phyloP scores from a whole-genome alignment of 2,329 filamentous ascomycete species.

The Colletotrichum costaricense region DNA sequence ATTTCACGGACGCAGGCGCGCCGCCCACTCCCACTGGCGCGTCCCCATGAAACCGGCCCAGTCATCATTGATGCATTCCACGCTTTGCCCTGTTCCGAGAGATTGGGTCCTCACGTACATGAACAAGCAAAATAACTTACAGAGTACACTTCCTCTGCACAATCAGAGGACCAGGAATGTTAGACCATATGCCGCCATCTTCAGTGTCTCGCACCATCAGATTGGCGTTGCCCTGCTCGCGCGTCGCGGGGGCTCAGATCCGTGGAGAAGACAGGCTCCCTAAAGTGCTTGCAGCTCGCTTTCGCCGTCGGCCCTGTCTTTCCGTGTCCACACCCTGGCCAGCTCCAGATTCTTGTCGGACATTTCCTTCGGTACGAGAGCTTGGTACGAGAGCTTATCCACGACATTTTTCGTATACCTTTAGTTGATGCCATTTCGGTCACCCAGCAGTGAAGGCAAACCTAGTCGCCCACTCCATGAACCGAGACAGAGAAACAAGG shows the following conservation, averaged over 20 bases:
- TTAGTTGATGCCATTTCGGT: background rate
- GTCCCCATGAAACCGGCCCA: background rate
- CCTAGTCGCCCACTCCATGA: background rate
- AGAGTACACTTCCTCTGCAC: too few species aligned
- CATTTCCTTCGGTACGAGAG: background rate
- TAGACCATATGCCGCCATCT: background rate
- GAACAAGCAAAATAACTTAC: too few species aligned
- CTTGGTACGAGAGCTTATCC: background rate
- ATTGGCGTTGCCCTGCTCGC: conserved; percentile 2
- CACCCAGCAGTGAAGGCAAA: background rate
- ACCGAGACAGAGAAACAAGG: background rate
- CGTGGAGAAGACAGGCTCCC: conserved; percentile 13
- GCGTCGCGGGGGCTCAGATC: background rate
- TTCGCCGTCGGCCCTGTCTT: conserved; percentile 4
- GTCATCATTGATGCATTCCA: background rate
- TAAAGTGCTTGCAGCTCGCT: conserved; percentile 32
- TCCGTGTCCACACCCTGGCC: background rate
- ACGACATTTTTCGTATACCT: background rate
- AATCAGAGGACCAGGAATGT: background rate
- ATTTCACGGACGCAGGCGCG: conserved; percentile 14
- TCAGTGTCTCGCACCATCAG: conserved; percentile 6
- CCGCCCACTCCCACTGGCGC: background rate
- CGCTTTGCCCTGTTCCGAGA: background rate
- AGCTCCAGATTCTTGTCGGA: conserved; percentile 1
- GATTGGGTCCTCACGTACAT: background rate